These are phyloP conservation scores for Leishmania aethiopica DNA, from an alignment of 208 protist genomes.

Conservation along the genomic window DNA sequence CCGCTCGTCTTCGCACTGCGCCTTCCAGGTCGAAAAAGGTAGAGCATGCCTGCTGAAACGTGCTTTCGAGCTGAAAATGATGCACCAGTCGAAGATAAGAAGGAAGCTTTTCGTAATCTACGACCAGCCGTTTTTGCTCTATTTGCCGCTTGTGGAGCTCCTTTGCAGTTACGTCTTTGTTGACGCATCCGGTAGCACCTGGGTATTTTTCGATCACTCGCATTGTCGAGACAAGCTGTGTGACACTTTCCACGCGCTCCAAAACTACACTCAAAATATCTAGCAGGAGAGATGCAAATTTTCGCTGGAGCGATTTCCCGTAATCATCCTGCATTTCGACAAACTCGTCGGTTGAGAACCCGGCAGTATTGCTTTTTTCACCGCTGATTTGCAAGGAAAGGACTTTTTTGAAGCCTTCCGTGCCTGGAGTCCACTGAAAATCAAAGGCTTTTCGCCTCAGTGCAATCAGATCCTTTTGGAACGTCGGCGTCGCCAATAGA, in stretches of 20 bases:
- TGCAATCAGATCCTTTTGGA: conserved; percentile 23
- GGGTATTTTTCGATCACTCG: conserved; percentile 34
- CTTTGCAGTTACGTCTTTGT: conserved; percentile 78
- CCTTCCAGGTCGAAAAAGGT: conserved; percentile 66
- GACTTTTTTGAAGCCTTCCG: conserved; percentile 4
- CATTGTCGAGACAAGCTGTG: background rate
- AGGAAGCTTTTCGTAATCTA: conserved; percentile 81
- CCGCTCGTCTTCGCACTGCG: conserved; percentile 33
- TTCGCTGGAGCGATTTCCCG: conserved; percentile 51
- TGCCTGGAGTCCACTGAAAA: conserved; percentile 23
- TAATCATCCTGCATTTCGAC: conserved; percentile 25
- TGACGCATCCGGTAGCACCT: conserved; percentile 69
- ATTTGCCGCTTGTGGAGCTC: conserved; percentile 63
- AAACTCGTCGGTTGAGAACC: conserved; percentile 38
- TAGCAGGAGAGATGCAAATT: conserved; percentile 59
- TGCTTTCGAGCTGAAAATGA: conserved; percentile 72
- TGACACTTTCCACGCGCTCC: conserved; percentile 17
- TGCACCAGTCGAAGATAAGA: conserved; percentile 80
- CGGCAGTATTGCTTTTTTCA: conserved; percentile 4
- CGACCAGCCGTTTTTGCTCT: conserved; percentile 79
- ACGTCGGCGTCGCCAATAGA: conserved; percentile 44
- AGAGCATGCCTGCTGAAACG: conserved; percentile 67
- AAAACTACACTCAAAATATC: conserved; percentile 46
- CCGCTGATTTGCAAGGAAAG: conserved; percentile 14
- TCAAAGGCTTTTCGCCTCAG: conserved; percentile 37